Conservation (phyloP, 179 eudicot genomes). For the Silene noctiflora region DNA sequence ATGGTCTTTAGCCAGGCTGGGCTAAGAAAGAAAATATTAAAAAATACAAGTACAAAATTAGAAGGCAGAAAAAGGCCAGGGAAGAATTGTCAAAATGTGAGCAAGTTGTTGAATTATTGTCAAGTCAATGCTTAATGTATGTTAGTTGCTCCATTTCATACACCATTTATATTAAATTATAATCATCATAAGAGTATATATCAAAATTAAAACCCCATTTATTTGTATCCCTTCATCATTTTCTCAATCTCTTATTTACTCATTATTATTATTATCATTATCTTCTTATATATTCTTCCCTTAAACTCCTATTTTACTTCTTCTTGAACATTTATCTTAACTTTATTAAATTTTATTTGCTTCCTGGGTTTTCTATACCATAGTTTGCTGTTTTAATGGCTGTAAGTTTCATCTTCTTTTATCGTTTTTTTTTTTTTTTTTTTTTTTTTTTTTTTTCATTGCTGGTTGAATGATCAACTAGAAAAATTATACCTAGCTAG, state of each 20-base stretch:
- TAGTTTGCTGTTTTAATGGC: background rate
- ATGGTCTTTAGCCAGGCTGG: background rate
- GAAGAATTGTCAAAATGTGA: background rate
- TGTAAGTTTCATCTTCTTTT: background rate
- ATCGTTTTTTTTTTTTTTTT: no score
- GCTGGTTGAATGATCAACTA: no score
- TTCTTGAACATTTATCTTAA: background rate
- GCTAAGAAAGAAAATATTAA: no score
- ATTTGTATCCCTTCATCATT: background rate
- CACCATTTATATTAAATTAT: background rate
- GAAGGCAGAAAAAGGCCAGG: background rate
- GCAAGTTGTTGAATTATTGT: background rate
- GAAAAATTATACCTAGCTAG: no score
- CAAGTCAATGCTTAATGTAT: background rate
- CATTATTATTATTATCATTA: no score
- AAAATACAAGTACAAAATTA: background rate
- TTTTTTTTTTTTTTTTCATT: no score
- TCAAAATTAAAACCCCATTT: background rate
- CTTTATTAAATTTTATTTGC: no score
- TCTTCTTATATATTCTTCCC: no score
- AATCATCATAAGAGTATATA: no score
- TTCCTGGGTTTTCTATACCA: background rate
- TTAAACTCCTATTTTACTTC: no score
- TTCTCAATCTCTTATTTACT: background rate
- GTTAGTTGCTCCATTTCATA: background rate